Conservation (phyloP, 2,329 filamentous ascomycete genomes). For the Exophiala alcalophila region DNA sequence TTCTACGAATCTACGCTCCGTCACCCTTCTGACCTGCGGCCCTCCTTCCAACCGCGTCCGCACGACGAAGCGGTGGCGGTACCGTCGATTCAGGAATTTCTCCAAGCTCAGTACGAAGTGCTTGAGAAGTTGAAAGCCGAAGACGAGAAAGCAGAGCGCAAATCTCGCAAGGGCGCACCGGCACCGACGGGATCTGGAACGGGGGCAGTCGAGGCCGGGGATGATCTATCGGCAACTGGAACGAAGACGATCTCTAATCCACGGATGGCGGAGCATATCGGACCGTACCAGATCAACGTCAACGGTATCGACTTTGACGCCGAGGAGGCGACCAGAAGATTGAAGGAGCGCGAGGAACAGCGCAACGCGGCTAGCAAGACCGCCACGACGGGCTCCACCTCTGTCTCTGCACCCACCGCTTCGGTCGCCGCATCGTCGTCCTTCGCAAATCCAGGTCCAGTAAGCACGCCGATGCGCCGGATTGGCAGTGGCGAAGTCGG, state of each 20-base stretch:
- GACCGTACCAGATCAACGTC: constrained; percentile 96
- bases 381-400: neutral
- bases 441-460: constrained; percentile 1
- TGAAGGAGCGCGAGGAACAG: constrained; percentile 27
- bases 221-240: constrained; percentile 38
- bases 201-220: constrained; percentile 36
- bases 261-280: constrained; percentile 73
- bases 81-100: constrained; percentile 70
- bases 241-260: constrained; percentile 38
- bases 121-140: constrained; percentile 64
- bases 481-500: constrained; percentile 15
- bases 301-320: constrained; percentile 95
- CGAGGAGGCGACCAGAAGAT: constrained; percentile 57
- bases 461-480: constrained; percentile 24
- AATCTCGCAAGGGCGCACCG: constrained; percentile 21
- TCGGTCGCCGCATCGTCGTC: neutral
- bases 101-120: constrained; percentile 69
- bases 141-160: constrained; percentile 46
- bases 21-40: constrained; percentile 14
- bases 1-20: constrained; percentile 25
- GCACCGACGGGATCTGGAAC: constrained; percentile 20
- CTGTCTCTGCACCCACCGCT: neutral
- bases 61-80: constrained; percentile 56
- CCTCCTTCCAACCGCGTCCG: constrained; percentile 34
- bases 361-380: constrained; percentile 7